A percentile compares a stretch with the other conserved stretches of the same genome.
These are phyloP conservation scores for Diplodia intermedia DNA, from an alignment of 2,329 filamentous ascomycete genomes.

Conservation along the genomic window DNA sequence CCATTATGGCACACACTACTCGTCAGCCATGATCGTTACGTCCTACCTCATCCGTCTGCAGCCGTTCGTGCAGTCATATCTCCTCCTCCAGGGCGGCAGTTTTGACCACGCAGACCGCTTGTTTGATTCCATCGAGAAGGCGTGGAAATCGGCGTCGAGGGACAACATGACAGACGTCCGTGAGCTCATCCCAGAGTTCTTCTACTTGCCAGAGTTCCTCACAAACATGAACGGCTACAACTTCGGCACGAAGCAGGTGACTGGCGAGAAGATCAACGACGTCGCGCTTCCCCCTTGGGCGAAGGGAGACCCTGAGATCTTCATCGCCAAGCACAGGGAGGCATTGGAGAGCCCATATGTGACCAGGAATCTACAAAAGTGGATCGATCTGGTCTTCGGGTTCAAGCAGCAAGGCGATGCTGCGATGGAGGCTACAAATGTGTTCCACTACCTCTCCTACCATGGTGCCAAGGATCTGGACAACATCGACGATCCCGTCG, in stretches of 20 bases:
- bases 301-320: slow-evolving; percentile 93
- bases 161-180: slow-evolving; percentile 94
- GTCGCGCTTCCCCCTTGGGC: slow-evolving; percentile 95
- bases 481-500: slow-evolving; percentile 84
- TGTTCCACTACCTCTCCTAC: slow-evolving; percentile 96
- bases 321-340: slow-evolving; percentile 94
- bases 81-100: slow-evolving; percentile 90
- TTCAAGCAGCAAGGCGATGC: slow-evolving; percentile 92
- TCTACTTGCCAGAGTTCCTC: slow-evolving; percentile 93
- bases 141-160: slow-evolving; percentile 88
- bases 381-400: slow-evolving; percentile 96
- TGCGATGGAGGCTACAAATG: slow-evolving; percentile 88
- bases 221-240: slow-evolving; percentile 95
- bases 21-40: slow-evolving; percentile 97
- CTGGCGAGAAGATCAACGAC: slow-evolving; percentile 78
- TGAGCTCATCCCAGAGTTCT: slow-evolving; percentile 96
- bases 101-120: slow-evolving; percentile 96
- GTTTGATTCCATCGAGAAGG: slow-evolving; percentile 90
- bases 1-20: slow-evolving; percentile 98
- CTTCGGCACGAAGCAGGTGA: slow-evolving; percentile 85
- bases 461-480: slow-evolving; percentile 93
- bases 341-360: slow-evolving; percentile 93
- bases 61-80: slow-evolving; percentile 94
- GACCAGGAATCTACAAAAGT: slow-evolving; percentile 85
- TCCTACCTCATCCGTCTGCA: slow-evolving; percentile 95